Evolutionary conservation across 345 rosid genomes (phyloP).

Genomic region (Eucalyptus viminalis): DNA sequence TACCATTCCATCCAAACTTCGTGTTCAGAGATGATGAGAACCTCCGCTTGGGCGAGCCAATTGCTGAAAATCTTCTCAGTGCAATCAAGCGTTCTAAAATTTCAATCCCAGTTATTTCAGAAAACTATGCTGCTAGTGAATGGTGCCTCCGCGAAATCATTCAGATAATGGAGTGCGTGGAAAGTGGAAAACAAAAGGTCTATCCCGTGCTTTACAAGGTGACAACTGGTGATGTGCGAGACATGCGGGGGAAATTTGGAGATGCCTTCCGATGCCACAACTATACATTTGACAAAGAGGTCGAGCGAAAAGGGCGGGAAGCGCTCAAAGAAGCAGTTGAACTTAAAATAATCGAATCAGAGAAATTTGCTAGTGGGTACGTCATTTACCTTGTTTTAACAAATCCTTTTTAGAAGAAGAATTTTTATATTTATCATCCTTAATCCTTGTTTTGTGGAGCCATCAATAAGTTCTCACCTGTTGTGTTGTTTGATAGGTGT

Average conservation of each 20-base stretch:
- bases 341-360: fast-evolving
- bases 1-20: no score
- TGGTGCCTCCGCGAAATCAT: not conserved
- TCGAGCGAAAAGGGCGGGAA: fast-evolving
- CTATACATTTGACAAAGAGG: fast-evolving
- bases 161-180: not conserved
- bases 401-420: not conserved
- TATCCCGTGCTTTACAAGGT: not conserved
- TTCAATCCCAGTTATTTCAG: not conserved
- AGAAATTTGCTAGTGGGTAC: fast-evolving
- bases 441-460: not conserved
- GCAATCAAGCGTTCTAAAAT: not conserved
- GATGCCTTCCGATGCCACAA: fast-evolving
- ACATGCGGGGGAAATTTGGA: fast-evolving
- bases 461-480: not conserved
- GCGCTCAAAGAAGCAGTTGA: fast-evolving
- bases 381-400: not conserved
- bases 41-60: fast-evolving
- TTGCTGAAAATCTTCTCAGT: fast-evolving
- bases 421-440: not conserved
- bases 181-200: not conserved
- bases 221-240: fast-evolving
- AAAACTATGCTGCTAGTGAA: not conserved
- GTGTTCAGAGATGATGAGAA: no score
- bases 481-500: not conserved